Evolutionary conservation across 139 green algal species (phyloP), one percentile per base, ranked within the genome.

Genomic region (Pleodorina starrii): DNA sequence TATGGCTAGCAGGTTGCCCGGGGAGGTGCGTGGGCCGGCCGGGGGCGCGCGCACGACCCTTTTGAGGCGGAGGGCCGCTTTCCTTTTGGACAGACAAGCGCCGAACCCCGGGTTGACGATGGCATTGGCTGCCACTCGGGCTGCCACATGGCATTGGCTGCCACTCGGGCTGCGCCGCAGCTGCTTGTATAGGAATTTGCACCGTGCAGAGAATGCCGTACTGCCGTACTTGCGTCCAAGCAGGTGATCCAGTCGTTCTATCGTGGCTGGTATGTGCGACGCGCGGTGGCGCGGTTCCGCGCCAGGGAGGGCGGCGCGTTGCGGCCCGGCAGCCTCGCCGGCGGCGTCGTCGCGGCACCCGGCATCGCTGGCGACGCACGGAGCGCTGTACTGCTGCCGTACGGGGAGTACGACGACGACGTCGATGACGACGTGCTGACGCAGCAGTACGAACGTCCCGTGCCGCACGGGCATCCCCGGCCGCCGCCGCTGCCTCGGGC

Each of bases 271-370:
- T 43, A 59, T 36, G 82, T 88, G n/a, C 63, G 82, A 2, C 23
- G n/a, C 19, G 44, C 44, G 25, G 11, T 88, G 1, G 66, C 44
- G 5, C 32, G 32, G 4, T 25, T 68, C 32, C 82, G 82, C 5
- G 10, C 25, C 42, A n/a, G n/a, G n/a, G n/a, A n/a, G n/a, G 80
- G n/a, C 16, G 32, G 21, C 6, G 43, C 82, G 9, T 63, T 88
- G 1, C 27, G 21, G 2, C 66, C 66, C 5, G 82, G 82, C 16
- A 48, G n/a, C 12, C 60, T 88, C 6, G 82, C 82, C 5, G 60
- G 82, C 43, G 82, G 82, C 44, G 82, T 69, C 0, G 82, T 88
- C 14, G 82, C 82, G 7, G 82, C 82, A 44, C 82, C 82, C 43
- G 44, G 57, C n/a, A 69, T 88, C 19, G 82, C 66, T 0, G 82